phyloP scores from a whole-genome alignment of 2,329 filamentous ascomycete species.

The Alternaria sp. region DNA sequence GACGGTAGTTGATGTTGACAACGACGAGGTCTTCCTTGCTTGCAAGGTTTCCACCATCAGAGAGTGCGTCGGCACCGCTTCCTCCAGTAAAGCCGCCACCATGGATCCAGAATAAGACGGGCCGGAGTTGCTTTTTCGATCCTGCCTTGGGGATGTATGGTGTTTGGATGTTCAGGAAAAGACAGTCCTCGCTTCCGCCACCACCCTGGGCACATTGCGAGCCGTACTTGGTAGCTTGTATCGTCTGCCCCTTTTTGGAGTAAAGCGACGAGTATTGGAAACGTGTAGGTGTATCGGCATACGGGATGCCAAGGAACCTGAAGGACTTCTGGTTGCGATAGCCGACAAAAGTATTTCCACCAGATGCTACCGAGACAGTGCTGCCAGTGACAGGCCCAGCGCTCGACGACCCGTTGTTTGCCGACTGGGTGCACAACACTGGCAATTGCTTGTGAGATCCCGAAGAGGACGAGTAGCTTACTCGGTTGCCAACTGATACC shows the following conservation, averaged over 20 bases:
- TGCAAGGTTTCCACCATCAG: conserved; percentile 65
- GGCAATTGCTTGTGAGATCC: conserved; percentile 49
- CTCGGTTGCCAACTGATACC: conserved; percentile 47
- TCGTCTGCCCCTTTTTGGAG: conserved; percentile 55
- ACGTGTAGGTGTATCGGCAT: conserved; percentile 54
- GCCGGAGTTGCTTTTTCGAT: conserved; percentile 53
- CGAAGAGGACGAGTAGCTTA: conserved; percentile 48
- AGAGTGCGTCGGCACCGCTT: conserved; percentile 42
- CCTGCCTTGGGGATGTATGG: conserved; percentile 49
- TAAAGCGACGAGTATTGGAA: conserved; percentile 60
- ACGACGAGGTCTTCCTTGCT: conserved; percentile 68
- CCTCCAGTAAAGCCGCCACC: conserved; percentile 67
- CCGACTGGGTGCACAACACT: conserved; percentile 62
- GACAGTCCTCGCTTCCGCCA: conserved; percentile 58
- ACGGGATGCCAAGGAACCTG: conserved; percentile 58
- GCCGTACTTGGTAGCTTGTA: conserved; percentile 58
- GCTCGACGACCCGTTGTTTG: conserved; percentile 46
- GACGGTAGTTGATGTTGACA: conserved; percentile 68
- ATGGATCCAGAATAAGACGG: conserved; percentile 63
- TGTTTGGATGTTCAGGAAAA: conserved; percentile 61
- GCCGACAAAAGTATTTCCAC: conserved; percentile 59
- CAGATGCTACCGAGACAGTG: conserved; percentile 52
- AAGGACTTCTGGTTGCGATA: conserved; percentile 63
- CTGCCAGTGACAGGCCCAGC: conserved; percentile 36
- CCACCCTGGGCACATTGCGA: conserved; percentile 55